Percentiles rank a stretch among this genome's conserved stretches.
Evolutionary conservation across 2,329 filamentous ascomycete genomes (phyloP).

Genomic region (Fusarium odoratissimum): DNA sequence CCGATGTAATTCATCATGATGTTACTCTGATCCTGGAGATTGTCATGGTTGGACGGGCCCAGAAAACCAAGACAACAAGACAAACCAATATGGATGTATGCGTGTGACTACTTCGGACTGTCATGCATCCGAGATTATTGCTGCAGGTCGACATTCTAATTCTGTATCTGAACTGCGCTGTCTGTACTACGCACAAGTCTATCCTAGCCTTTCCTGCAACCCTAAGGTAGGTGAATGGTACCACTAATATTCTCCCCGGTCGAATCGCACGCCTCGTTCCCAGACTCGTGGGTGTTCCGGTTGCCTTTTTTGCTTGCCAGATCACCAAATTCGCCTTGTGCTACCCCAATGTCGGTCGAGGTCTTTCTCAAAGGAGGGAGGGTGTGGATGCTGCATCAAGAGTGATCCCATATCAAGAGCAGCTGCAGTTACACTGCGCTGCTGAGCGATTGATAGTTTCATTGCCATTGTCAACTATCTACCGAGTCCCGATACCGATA

Average conservation of each 20-base stretch:
- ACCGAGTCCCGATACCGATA: constrained; percentile 18
- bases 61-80: constrained; percentile 10
- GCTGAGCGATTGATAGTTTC: background rate
- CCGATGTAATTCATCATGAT: constrained; percentile 24
- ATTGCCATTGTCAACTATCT: constrained; percentile 1
- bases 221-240: constrained; percentile 15
- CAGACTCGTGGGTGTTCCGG: constrained; percentile 20
- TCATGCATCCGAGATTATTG: constrained; percentile 46
- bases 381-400: constrained; percentile 33
- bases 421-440: background rate
- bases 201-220: constrained; percentile 28
- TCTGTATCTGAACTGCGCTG: constrained; percentile 13
- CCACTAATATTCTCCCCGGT: constrained; percentile 19
- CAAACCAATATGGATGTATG: constrained; percentile 21
- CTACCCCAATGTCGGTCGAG: constrained; percentile 8
- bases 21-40: constrained; percentile 31
- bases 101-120: constrained; percentile 44
- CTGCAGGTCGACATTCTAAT: constrained; percentile 43
- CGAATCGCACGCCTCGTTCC: constrained; percentile 12
- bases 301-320: constrained; percentile 35
- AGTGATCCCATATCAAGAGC: constrained; percentile 31
- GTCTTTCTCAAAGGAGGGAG: constrained; percentile 29
- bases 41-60: constrained; percentile 24
- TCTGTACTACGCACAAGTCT: constrained; percentile 10
- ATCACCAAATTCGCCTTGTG: constrained; percentile 28